These are phyloP conservation scores for Kazachstania kunashirensis DNA, from an alignment of 805 yeast genomes.

Conservation along the genomic window DNA sequence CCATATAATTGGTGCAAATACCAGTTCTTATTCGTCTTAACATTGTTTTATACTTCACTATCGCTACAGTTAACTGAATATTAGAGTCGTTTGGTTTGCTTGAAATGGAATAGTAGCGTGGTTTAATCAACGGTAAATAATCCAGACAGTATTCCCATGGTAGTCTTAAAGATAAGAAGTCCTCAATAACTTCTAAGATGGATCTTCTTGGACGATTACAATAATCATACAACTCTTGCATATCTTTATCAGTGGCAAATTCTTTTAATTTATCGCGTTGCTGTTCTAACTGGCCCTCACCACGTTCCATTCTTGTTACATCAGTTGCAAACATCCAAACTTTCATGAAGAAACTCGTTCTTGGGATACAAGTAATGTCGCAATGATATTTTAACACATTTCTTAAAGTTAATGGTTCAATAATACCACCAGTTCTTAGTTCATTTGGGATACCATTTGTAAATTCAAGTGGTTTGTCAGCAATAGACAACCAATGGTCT, in stretches of 20 bases:
- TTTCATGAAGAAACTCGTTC: slow-evolving; percentile 67
- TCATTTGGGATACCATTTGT: slow-evolving; percentile 22
- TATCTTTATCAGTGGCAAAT: slow-evolving; percentile 59
- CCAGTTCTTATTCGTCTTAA: slow-evolving; percentile 71
- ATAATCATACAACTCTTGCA: slow-evolving; percentile 78
- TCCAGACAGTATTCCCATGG: slow-evolving; percentile 74
- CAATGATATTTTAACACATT: slow-evolving; percentile 67
- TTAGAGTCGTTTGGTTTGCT: slow-evolving; percentile 37
- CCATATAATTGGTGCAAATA: slow-evolving; percentile 70
- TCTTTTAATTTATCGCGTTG: slow-evolving; percentile 71
- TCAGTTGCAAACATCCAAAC: slow-evolving; percentile 71
- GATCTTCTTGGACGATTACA: slow-evolving; percentile 91
- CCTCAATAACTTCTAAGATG: slow-evolving; percentile 70
- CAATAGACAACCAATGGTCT: slow-evolving; percentile 55
- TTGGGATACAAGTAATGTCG: slow-evolving; percentile 75
- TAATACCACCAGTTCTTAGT: slow-evolving; percentile 49
- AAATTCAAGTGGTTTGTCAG: slow-evolving; percentile 42
- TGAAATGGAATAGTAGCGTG: slow-evolving; percentile 80
- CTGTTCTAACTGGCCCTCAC: slow-evolving; percentile 35
- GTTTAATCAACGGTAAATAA: slow-evolving; percentile 66
- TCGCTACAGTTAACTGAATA: slow-evolving; percentile 67
- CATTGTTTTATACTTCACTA: slow-evolving; percentile 80
- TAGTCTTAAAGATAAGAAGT: slow-evolving; percentile 64
- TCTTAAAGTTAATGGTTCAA: slow-evolving; percentile 56
- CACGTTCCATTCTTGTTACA: slow-evolving; percentile 18